Evolutionary conservation across 306 rosid genomes (phyloP), one percentile per base, ranked within the genome.

Genomic region (Vicia sativa): DNA sequence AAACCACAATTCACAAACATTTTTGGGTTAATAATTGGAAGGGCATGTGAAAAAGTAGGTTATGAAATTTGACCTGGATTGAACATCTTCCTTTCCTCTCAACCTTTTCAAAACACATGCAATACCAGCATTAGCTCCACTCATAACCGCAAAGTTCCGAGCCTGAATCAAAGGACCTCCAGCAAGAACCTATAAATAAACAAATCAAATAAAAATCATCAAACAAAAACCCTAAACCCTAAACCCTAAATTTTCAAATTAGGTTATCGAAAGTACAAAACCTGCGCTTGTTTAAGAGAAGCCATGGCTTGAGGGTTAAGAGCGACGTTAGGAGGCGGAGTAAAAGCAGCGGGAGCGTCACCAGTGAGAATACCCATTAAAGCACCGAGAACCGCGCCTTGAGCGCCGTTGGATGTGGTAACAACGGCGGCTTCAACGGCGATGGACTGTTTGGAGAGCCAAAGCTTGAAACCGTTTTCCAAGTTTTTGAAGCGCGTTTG

Each of bases 131-230:
- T 90, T 95, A 55, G 83, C 96, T 62, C 99, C 99, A 0, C 97
- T 90, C 97, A 95, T 90, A 52, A 95, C 96, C 59, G 99, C 99
- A 77, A 95, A 95, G 74, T 95, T 95, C 16, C 99, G 87, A 50
- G 99, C 99, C 82, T 95, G 97, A 48, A 87, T 62, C 28, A 86
- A 67, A 11, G 97, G 97, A 60, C 99, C 99, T 15, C 99, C 99
- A 35, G 95, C 74, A 49, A 95, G 92, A 70, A 95, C 96, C 99
- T 95, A 8, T 1, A 53, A 53, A 42, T 11, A 45, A 74, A 64
- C 19, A 74, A 72, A 46, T 12, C 21, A 57, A 53, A 56, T n/a
- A n/a, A n/a, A n/a, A n/a, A n/a, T n/a, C n/a, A n/a, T n/a, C n/a
- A n/a, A n/a, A n/a, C n/a, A n/a, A n/a, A n/a, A n/a, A n/a, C n/a